A percentile compares a stretch with the other conserved stretches of the same genome.
Evolutionary conservation across 2,329 filamentous ascomycete species (phyloP).

Genomic region (Trichoderma hamatum): DNA sequence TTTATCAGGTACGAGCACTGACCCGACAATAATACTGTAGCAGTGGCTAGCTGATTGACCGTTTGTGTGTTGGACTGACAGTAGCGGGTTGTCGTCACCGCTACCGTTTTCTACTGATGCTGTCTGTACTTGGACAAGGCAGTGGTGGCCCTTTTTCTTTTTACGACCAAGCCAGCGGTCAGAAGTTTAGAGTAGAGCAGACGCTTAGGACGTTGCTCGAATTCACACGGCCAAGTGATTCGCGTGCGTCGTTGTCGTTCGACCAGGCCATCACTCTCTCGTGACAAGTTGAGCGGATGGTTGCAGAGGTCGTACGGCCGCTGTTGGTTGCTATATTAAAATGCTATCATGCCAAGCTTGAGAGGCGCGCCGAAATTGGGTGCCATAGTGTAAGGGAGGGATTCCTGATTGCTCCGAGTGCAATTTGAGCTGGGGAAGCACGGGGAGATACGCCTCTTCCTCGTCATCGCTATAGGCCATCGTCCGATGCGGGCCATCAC

Average conservation of each 20-base stretch:
- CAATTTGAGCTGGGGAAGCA: neutral
- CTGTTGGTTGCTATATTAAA: neutral
- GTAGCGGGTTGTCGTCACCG: neutral
- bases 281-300: neutral
- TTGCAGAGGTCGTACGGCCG: conserved; percentile 9
- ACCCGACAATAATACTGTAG: conserved; percentile 11
- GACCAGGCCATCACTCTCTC: conserved; percentile 4
- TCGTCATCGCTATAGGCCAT: neutral
- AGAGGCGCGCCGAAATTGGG: conserved; percentile 4
- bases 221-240: neutral
- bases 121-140: neutral
- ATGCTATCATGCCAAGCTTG: neutral
- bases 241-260: neutral
- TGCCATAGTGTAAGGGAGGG: neutral
- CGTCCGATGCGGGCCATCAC: conserved; percentile 7
- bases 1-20: neutral
- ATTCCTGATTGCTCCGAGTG: conserved; percentile 16
- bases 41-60: neutral
- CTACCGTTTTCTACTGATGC: neutral
- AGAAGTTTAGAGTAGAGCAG: neutral
- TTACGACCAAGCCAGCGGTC: neutral
- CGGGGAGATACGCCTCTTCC: neutral
- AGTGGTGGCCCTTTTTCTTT: neutral
- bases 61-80: conserved; percentile 3
- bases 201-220: neutral